Evolutionary conservation across 2,329 filamentous ascomycete genomes (phyloP).

Genomic region (Fusarium sp.): DNA sequence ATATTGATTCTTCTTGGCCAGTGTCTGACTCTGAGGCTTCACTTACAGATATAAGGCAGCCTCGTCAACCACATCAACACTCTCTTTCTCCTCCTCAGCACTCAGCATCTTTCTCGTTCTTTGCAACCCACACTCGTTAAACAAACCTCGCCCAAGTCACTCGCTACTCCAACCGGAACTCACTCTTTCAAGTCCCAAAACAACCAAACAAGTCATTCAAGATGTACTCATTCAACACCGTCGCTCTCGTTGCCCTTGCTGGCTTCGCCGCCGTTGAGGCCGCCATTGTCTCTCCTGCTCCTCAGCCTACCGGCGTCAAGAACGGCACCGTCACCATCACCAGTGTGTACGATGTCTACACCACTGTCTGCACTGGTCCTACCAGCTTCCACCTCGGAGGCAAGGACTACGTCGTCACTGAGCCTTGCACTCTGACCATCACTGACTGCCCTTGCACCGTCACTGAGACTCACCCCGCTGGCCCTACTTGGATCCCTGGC

Average conservation of each 20-base stretch:
- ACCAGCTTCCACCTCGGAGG: constrained; percentile 61
- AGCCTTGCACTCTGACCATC: constrained; percentile 64
- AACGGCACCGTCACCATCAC: constrained; percentile 45
- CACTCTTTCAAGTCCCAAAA: constrained; percentile 4
- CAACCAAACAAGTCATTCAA: constrained; percentile 30
- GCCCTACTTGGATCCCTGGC: constrained; percentile 25
- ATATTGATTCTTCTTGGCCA: background rate
- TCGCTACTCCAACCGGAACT: constrained; percentile 13
- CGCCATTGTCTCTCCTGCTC: constrained; percentile 6
- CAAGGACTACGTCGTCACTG: constrained; percentile 63
- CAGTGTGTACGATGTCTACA: constrained; percentile 49
- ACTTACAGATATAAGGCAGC: constrained; percentile 38
- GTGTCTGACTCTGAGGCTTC: background rate
- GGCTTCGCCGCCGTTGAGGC: constrained; percentile 35
- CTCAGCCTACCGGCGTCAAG: constrained; percentile 13
- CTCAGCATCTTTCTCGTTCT: constrained; percentile 16
- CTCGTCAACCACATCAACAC: background rate
- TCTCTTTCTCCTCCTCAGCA: background rate
- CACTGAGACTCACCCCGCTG: constrained; percentile 43
- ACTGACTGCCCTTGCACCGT: constrained; percentile 63
- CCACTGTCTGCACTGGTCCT: constrained; percentile 57
- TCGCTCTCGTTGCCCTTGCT: constrained; percentile 38
- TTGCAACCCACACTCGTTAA: constrained; percentile 30
- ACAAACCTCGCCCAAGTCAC: constrained; percentile 38
- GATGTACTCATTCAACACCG: constrained; percentile 42